Percentiles rank a stretch among this genome's conserved stretches.
phyloP scores from a whole-genome alignment of 2,329 filamentous ascomycete species.

The Aureobasidium melanogenum region DNA sequence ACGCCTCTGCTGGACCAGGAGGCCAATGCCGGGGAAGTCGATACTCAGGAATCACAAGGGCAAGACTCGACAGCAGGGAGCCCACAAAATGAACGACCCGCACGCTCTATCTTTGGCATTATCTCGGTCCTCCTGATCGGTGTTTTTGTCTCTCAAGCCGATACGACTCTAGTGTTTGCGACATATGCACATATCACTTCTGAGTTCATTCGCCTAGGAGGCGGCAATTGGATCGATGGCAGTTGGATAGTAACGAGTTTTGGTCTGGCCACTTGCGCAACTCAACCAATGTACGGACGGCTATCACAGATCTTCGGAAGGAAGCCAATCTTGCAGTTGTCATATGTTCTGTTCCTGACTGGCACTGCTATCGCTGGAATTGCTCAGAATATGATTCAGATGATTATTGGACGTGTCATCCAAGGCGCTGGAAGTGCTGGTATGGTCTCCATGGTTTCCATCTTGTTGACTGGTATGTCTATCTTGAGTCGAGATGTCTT shows the following conservation, averaged over 20 bases:
- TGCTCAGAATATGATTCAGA: slow-evolving; percentile 28
- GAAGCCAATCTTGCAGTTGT: slow-evolving; percentile 30
- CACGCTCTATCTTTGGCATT: slow-evolving; percentile 12
- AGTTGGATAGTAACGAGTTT: slow-evolving; percentile 32
- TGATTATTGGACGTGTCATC: slow-evolving; percentile 33
- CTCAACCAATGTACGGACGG: slow-evolving; percentile 36
- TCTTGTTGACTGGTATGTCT: slow-evolving; percentile 32
- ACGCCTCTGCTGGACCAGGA: neutral
- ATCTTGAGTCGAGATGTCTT: neutral
- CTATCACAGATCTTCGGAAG: slow-evolving; percentile 38
- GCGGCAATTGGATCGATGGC: slow-evolving; percentile 30
- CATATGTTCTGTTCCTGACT: slow-evolving; percentile 34
- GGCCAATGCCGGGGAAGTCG: neutral
- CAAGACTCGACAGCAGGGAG: neutral
- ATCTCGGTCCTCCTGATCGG: slow-evolving; percentile 33
- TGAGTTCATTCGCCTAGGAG: slow-evolving; percentile 34
- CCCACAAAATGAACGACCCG: neutral
- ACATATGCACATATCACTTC: slow-evolving; percentile 50
- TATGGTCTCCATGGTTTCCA: slow-evolving; percentile 35
- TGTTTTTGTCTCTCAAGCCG: slow-evolving; percentile 58
- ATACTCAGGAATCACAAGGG: neutral
- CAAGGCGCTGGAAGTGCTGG: slow-evolving; percentile 38
- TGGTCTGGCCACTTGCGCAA: slow-evolving; percentile 33
- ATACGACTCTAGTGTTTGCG: slow-evolving; percentile 56
- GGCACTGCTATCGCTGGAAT: slow-evolving; percentile 34